A percentile compares a stretch with the other conserved stretches of the same genome.
Conservation (phyloP, 2,329 filamentous ascomycete genomes). For the Calonectria pseudoturangicola region DNA sequence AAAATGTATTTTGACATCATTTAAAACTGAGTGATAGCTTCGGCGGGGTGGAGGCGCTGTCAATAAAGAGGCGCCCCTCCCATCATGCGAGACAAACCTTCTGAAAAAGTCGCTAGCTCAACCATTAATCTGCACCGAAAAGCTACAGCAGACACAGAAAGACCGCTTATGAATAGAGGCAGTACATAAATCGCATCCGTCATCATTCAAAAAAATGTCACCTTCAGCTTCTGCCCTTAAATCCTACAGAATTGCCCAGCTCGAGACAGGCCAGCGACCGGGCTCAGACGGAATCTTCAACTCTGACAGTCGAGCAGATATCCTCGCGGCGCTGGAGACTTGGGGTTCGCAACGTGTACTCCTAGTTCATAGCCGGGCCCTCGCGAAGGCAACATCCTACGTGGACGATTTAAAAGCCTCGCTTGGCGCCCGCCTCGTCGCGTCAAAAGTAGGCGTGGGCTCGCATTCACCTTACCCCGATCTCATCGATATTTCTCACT, state of each 20-base stretch:
- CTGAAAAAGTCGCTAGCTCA: no score
- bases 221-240: not conserved
- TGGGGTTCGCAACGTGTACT: not conserved
- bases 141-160: no score
- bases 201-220: not conserved
- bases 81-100: no score
- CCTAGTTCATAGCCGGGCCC: not conserved
- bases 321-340: not conserved
- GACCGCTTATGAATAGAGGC: not conserved
- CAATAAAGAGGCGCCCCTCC: no score
- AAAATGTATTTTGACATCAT: no score
- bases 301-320: not conserved
- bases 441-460: constrained; percentile 5
- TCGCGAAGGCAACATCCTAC: not conserved
- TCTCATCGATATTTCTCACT: constrained; percentile 5
- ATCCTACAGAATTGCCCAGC: not conserved
- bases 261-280: not conserved
- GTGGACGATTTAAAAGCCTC: constrained; percentile 3
- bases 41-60: no score
- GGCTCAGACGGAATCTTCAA: constrained; percentile 7
- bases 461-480: constrained; percentile 5
- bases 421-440: not conserved
- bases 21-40: no score
- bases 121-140: no score
- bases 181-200: not conserved